Evolutionary conservation across 768 basidiomycete genomes (phyloP).

Genomic region (Cyclocybe aegerita): DNA sequence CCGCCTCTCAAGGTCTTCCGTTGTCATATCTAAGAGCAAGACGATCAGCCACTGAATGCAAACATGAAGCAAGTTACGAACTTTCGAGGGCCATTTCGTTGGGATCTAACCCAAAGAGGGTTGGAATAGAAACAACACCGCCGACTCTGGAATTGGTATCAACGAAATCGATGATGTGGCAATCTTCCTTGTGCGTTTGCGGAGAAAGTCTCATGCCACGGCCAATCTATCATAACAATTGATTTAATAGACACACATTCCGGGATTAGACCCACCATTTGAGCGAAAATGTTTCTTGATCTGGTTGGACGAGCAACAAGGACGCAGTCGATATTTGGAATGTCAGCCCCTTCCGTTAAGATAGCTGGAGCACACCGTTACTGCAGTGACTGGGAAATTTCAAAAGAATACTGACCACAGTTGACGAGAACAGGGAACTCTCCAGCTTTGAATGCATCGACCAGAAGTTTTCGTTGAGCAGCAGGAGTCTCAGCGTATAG

Average conservation of each 20-base stretch:
- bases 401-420: constrained; percentile 56
- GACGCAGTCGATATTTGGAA: constrained; percentile 92
- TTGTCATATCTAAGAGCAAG: constrained; percentile 46
- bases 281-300: constrained; percentile 85
- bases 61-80: constrained; percentile 21
- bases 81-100: constrained; percentile 60
- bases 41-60: neutral
- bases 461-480: constrained; percentile 59
- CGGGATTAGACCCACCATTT: constrained; percentile 64
- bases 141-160: constrained; percentile 67
- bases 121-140: constrained; percentile 78
- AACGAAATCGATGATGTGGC: constrained; percentile 89
- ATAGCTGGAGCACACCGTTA: constrained; percentile 50
- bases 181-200: constrained; percentile 76
- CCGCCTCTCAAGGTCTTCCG: constrained; percentile 46
- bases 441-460: constrained; percentile 68
- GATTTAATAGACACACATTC: neutral
- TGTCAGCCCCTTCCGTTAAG: constrained; percentile 92
- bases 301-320: constrained; percentile 86
- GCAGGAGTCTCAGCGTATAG: constrained; percentile 69
- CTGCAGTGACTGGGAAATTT: neutral
- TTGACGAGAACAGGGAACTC: constrained; percentile 86
- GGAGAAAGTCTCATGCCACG: constrained; percentile 89
- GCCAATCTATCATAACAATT: constrained; percentile 63
- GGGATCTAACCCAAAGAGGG: constrained; percentile 85